Evolutionary conservation across 2,329 filamentous ascomycete species (phyloP).

Genomic region (Cytospora piceae): DNA sequence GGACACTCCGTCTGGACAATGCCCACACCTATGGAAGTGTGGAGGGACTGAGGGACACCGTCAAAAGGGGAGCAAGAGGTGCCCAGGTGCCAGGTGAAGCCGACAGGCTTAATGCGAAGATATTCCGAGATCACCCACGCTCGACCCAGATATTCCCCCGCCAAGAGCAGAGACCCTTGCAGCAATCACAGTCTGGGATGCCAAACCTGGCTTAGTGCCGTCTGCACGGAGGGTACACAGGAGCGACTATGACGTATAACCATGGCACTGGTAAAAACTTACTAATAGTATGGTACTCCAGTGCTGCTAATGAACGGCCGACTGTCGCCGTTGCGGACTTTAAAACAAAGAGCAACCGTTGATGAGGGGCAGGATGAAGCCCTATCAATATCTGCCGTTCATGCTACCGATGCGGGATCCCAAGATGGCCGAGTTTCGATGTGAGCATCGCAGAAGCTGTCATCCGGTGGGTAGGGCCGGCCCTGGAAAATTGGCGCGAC

Average conservation of each 20-base stretch:
- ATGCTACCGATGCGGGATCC: neutral
- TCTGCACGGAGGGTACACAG: conserved; percentile 19
- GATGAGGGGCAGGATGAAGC: neutral
- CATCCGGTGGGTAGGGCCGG: neutral
- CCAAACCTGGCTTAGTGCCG: conserved; percentile 10
- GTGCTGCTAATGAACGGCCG: neutral
- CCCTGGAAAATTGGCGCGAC: neutral
- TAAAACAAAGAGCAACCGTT: neutral
- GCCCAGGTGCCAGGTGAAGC: neutral
- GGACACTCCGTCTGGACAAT: neutral
- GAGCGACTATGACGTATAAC: neutral
- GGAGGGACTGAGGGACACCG: neutral
- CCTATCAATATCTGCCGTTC: neutral
- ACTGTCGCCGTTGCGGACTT: neutral
- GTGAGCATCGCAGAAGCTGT: neutral
- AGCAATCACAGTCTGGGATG: conserved; percentile 6
- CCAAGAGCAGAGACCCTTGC: neutral
- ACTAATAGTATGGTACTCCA: neutral
- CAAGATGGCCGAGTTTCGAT: neutral
- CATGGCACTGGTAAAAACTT: neutral
- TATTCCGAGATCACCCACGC: neutral
- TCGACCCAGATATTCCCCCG: neutral
- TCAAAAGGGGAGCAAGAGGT: neutral
- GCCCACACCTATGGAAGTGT: neutral
- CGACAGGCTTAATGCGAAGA: neutral